These are phyloP conservation scores for Colletotrichum godetiae DNA, from an alignment of 2,329 filamentous ascomycete species.

Conservation along the genomic window DNA sequence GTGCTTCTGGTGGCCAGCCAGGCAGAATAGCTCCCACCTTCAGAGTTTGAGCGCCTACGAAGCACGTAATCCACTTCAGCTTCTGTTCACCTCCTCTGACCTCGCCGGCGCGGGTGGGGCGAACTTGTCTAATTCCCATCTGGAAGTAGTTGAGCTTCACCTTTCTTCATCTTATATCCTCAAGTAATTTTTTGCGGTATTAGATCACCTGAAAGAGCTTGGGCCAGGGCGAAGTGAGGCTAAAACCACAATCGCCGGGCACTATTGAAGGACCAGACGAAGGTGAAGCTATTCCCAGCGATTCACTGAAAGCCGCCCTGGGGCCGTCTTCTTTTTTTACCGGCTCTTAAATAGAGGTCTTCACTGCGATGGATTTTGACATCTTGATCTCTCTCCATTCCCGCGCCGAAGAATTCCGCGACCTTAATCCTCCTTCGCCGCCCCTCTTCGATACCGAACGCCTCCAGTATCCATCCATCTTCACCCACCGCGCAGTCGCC, in stretches of 20 bases:
- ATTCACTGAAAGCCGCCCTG: background rate
- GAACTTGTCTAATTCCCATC: background rate
- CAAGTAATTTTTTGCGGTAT: background rate
- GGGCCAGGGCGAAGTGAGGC: background rate
- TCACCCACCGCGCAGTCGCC: too few species aligned
- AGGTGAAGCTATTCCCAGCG: background rate
- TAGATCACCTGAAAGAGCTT: background rate
- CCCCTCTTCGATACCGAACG: too few species aligned
- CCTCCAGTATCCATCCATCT: too few species aligned
- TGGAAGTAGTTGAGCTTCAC: background rate
- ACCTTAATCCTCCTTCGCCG: too few species aligned
- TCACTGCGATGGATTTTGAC: background rate
- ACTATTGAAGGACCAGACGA: background rate
- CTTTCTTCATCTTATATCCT: background rate
- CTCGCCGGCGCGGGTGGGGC: background rate
- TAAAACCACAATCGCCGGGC: too few species aligned
- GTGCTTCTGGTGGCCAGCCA: background rate
- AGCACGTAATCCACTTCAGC: background rate
- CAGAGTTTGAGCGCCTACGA: background rate
- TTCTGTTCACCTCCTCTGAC: background rate
- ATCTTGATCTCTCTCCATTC: too few species aligned
- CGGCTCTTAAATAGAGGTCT: background rate
- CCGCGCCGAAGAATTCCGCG: too few species aligned
- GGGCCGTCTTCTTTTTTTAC: background rate
- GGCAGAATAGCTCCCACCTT: too few species aligned